Base-by-base conservation (phyloP, 163 green algal species). In the Chlorella variabilis region DNA sequence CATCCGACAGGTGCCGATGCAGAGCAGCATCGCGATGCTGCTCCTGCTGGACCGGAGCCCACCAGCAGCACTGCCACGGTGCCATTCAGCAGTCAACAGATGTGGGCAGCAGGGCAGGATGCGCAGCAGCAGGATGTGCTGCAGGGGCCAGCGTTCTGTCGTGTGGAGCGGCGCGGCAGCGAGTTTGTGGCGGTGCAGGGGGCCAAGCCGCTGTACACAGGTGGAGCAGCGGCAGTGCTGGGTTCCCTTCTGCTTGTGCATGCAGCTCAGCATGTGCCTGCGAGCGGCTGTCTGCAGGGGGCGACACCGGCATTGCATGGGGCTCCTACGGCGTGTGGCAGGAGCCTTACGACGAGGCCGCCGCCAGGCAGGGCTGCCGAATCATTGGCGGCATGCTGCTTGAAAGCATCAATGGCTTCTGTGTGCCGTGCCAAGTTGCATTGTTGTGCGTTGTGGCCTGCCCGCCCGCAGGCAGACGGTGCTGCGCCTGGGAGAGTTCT, bases 291-390 rank as follows among this genome's bases (percentile, higher is more conserved):
- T 75, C 34, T 17, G 87, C 76, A 41, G 84, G 87, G 18, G 80
- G 80, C 2, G 54, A 78, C 38, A 77, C 78, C 0, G 66, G 83
- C 29, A 58, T 85, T 4, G 69, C 82, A 5, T 92, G 89, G 89
- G 87, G 89, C 62, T 49, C 42, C 5, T 77, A 49, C n/a, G 86
- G 71, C 41, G 87, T 91, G 39, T 94, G 88, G 88, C 83, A 90
- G 2, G 90, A 94, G 79, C 83, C 86, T 1, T 94, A 68, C 36
- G 84, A 91, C 59, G 56, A 75, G 25, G 58, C 23, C 9, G 65
- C 73, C 0, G 90, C 90, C 41, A 66, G 59, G 71, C 31, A 56
- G 41, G 70, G 45, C 11, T 54, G n/a, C n/a, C n/a, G n/a, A n/a
- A n/a, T n/a, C n/a, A n/a, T n/a, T n/a, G n/a, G n/a, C n/a, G n/a